A percentile compares a stretch with the other conserved stretches of the same genome.
phyloP scores from a whole-genome alignment of 768 basidiomycete species.

The Xerocomus potaroensis region DNA sequence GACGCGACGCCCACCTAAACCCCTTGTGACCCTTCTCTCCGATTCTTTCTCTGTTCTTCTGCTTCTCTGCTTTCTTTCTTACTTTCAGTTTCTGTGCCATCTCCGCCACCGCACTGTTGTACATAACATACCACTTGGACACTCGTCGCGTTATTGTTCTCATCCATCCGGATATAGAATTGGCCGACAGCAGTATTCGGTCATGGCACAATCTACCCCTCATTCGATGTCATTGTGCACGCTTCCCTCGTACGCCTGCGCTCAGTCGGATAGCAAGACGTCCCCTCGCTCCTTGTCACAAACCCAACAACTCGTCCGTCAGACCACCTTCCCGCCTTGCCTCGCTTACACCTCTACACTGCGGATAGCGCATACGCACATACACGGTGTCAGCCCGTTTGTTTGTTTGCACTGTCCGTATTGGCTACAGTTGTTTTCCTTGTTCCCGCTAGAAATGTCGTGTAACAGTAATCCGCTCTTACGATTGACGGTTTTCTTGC shows the following conservation, averaged over 20 bases:
- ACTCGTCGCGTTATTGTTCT: background rate
- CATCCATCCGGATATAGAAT: background rate
- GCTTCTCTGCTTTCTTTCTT: background rate
- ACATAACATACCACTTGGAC: constrained; percentile 4
- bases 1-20: background rate
- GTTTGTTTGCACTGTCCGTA: background rate
- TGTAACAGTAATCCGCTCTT: background rate
- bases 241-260: background rate
- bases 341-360: too few relatives aligned
- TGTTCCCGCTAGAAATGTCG: background rate
- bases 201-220: constrained; percentile 4
- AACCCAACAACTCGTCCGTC: too few relatives aligned
- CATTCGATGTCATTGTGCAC: background rate
- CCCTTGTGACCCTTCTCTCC: background rate
- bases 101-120: background rate
- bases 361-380: too few relatives aligned
- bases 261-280: background rate
- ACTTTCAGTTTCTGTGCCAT: background rate
- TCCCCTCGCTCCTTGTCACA: background rate
- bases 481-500: background rate
- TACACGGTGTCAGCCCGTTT: background rate
- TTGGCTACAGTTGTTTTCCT: background rate
- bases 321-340: background rate
- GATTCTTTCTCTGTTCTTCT: background rate
- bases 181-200: background rate